phyloP scores from a whole-genome alignment of 1,139 yeast genomes.

The Diutina mesorugosa region DNA sequence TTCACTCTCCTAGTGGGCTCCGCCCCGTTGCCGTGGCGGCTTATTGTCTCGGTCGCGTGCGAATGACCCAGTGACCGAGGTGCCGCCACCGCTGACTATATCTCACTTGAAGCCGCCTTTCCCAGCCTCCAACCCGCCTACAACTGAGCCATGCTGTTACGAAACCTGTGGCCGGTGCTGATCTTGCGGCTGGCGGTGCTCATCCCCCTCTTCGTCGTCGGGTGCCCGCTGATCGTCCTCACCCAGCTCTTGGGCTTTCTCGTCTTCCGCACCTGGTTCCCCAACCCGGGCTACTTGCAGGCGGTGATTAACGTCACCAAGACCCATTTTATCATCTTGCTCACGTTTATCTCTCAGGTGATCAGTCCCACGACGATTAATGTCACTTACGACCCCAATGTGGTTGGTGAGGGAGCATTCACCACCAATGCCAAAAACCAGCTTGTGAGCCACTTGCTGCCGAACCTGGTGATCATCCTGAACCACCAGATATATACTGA shows the following conservation, averaged over 20 bases:
- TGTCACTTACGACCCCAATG: conserved; percentile 26
- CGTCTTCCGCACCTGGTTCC: conserved; percentile 10
- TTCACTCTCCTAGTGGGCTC: too few relatives aligned
- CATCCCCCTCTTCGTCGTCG: conserved; percentile 25
- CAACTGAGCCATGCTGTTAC: not conserved
- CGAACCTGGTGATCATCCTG: conserved; percentile 53
- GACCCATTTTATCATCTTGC: conserved; percentile 32
- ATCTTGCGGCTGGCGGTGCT: conserved; percentile 18
- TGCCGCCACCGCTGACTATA: too few relatives aligned
- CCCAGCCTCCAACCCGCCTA: too few relatives aligned
- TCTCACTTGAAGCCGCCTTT: too few relatives aligned
- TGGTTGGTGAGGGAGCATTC: conserved; percentile 10
- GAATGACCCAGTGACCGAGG: too few relatives aligned
- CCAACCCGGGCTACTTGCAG: conserved; percentile 16
- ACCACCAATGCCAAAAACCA: conserved; percentile 12
- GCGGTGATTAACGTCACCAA: conserved; percentile 35
- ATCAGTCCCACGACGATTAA: conserved; percentile 29
- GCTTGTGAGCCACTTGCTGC: conserved; percentile 21
- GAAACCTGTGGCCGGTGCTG: conserved; percentile 8
- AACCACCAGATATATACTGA: conserved; percentile 93
- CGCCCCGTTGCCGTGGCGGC: too few relatives aligned
- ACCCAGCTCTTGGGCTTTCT: conserved; percentile 27
- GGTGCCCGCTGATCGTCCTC: conserved; percentile 28
- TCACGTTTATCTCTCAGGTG: conserved; percentile 29
- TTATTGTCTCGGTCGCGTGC: too few relatives aligned